phyloP scores from a whole-genome alignment of 2,329 filamentous ascomycete genomes.

The Trichoderma harzianum region DNA sequence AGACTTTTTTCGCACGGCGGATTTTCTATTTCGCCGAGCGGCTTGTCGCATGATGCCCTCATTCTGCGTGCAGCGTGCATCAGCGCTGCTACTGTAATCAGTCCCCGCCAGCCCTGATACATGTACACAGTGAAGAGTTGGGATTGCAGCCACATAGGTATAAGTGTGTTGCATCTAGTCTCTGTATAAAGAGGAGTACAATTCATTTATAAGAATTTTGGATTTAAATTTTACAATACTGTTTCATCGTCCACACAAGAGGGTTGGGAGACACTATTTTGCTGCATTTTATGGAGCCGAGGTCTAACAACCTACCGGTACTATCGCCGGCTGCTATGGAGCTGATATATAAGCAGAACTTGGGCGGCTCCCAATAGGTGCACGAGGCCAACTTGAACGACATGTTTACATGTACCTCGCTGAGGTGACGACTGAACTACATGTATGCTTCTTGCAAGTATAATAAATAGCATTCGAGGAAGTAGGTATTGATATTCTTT shows the following conservation, averaged over 20 bases:
- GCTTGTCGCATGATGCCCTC: background rate
- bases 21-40: slow-evolving; percentile 19
- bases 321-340: background rate
- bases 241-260: background rate
- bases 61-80: background rate
- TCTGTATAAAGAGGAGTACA: too few relatives aligned
- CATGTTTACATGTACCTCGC: too few relatives aligned
- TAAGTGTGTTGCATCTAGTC: too few relatives aligned
- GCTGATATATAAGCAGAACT: background rate
- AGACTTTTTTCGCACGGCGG: slow-evolving; percentile 37
- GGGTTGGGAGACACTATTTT: background rate
- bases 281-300: background rate
- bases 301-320: background rate
- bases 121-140: too few relatives aligned
- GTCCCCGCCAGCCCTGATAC: background rate
- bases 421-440: too few relatives aligned
- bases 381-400: too few relatives aligned
- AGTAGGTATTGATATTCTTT: background rate
- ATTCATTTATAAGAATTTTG: background rate
- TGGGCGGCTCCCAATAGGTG: background rate
- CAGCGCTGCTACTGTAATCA: background rate
- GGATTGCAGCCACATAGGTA: too few relatives aligned
- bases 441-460: background rate
- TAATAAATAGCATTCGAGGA: background rate
- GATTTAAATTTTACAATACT: background rate